Conservation (phyloP, 768 basidiomycete species). For the Suillus lakei region DNA sequence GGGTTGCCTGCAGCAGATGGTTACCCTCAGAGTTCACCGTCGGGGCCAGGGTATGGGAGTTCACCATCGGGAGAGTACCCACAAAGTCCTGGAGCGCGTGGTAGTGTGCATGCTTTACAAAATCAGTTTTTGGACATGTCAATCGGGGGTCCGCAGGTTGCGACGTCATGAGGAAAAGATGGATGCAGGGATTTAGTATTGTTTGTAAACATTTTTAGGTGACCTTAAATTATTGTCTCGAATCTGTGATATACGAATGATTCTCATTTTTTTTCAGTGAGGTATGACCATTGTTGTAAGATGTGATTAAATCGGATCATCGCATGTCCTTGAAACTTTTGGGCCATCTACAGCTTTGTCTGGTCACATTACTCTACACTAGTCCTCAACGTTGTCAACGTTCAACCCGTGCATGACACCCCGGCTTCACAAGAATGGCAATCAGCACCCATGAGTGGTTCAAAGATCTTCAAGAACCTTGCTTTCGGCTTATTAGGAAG, state of each 20-base stretch:
- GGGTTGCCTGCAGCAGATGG: constrained; percentile 16
- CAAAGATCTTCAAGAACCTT: no score
- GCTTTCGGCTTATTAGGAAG: no score
- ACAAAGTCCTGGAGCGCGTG: constrained; percentile 7
- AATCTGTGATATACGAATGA: neutral
- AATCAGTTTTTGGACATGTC: constrained; percentile 38
- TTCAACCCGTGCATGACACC: no score
- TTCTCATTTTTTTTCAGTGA: neutral
- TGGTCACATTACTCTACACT: no score
- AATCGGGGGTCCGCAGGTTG: constrained; percentile 22
- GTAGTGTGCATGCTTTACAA: constrained; percentile 28
- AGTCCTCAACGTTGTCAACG: no score
- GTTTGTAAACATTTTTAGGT: neutral
- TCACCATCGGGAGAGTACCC: neutral
- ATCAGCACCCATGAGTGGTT: no score
- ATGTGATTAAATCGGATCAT: neutral
- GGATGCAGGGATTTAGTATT: neutral
- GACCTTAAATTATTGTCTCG: neutral
- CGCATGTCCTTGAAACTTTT: neutral
- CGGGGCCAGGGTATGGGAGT: constrained; percentile 18
- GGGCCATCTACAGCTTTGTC: neutral
- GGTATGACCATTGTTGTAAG: no score
- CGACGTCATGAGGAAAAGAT: constrained; percentile 4
- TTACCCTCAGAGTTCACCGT: constrained; percentile 7
- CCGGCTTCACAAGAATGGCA: no score